phyloP scores from a whole-genome alignment of 179 eudicot genomes.

The Heliamphora pulchella region DNA sequence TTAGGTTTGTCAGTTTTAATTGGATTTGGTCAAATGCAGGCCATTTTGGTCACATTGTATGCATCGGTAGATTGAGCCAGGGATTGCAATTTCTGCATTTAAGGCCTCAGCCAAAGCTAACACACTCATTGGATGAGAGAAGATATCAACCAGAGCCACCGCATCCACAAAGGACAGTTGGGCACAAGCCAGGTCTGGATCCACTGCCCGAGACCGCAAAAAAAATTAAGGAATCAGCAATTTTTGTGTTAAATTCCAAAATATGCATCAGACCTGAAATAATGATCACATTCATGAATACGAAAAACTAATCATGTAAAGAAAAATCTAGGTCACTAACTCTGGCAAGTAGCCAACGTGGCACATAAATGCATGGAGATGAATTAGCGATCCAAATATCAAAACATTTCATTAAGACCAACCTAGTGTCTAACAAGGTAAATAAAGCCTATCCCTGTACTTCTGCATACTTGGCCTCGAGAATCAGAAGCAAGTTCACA shows the following conservation, averaged over 20 bases:
- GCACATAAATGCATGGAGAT: background rate
- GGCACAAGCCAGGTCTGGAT: background rate
- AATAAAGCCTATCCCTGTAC: background rate
- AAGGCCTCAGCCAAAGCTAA: background rate
- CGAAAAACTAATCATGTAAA: background rate
- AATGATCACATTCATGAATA: background rate
- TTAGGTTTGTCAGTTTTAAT: background rate
- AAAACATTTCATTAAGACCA: background rate
- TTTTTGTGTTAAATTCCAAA: background rate
- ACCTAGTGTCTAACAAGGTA: background rate
- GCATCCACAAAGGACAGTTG: background rate
- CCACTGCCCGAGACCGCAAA: background rate
- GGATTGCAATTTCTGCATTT: background rate
- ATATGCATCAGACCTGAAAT: background rate
- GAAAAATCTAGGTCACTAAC: background rate
- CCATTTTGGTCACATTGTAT: background rate
- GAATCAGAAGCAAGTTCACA: constrained; percentile 10
- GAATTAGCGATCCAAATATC: background rate
- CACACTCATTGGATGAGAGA: background rate
- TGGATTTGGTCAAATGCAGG: background rate
- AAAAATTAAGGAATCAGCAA: background rate
- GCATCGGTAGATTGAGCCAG: background rate
- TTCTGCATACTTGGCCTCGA: background rate
- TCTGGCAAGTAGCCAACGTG: background rate
- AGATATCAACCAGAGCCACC: background rate